phyloP scores from a whole-genome alignment of 192 early-diverging fungal genomes.

The Rhizophagus prolifer region DNA sequence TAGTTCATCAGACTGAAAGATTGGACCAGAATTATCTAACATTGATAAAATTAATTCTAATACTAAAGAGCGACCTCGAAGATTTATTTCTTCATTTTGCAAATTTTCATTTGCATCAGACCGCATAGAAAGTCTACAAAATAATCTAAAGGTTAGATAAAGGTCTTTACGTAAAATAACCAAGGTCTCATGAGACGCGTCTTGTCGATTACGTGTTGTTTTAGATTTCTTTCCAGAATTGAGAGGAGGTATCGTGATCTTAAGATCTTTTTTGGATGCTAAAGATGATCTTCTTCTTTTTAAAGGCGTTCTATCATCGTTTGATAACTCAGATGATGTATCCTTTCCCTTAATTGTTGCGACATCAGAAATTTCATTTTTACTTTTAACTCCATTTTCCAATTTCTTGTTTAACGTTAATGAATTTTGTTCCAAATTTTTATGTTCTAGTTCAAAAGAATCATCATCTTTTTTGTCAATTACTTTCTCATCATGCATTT shows the following conservation, averaged over 20 bases:
- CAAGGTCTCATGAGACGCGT: slow-evolving; percentile 22
- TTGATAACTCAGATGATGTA: neutral
- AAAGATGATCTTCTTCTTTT: slow-evolving; percentile 14
- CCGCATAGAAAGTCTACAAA: slow-evolving; percentile 44
- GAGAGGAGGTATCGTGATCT: slow-evolving; percentile 16
- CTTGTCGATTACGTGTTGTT: slow-evolving; percentile 26
- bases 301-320: neutral
- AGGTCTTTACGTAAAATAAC: slow-evolving; percentile 42
- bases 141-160: slow-evolving; percentile 43
- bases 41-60: slow-evolving; percentile 50
- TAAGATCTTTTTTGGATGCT: slow-evolving; percentile 20
- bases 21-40: slow-evolving; percentile 48
- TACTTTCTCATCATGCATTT: neutral
- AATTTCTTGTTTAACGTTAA: neutral
- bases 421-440: neutral
- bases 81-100: slow-evolving; percentile 41
- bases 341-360: neutral
- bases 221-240: slow-evolving; percentile 21
- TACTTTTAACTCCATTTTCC: neutral
- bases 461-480: neutral
- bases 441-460: neutral
- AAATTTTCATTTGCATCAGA: slow-evolving; percentile 33
- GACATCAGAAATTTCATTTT: neutral
- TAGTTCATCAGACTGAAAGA: slow-evolving; percentile 40
- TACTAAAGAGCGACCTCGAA: slow-evolving; percentile 43